phyloP scores from a whole-genome alignment of 2,329 filamentous ascomycete species.

The Zymoseptoria crescenta region DNA sequence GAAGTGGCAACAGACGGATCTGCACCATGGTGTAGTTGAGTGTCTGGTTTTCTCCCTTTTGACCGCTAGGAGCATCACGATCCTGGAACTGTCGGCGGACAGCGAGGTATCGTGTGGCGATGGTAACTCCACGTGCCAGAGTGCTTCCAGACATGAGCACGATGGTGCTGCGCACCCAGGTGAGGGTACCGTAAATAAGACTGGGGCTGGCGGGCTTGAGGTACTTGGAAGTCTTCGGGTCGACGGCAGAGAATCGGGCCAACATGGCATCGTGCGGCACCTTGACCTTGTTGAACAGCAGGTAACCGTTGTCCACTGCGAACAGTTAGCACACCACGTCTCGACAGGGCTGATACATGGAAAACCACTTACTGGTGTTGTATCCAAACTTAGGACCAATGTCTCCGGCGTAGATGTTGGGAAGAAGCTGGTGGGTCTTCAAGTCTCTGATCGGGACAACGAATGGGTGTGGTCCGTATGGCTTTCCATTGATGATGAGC shows the following conservation, averaged over 20 bases:
- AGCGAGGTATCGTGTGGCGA: slow-evolving; percentile 65
- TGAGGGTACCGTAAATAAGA: slow-evolving; percentile 67
- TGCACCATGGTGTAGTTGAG: slow-evolving; percentile 78
- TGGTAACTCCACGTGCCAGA: slow-evolving; percentile 68
- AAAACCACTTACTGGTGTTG: slow-evolving; percentile 22
- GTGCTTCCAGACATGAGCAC: slow-evolving; percentile 65
- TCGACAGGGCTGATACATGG: slow-evolving; percentile 10
- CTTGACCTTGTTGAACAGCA: slow-evolving; percentile 69
- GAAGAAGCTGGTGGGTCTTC: slow-evolving; percentile 60
- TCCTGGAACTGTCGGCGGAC: slow-evolving; percentile 74
- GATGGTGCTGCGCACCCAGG: slow-evolving; percentile 65
- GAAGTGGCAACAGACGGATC: slow-evolving; percentile 60
- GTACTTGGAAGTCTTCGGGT: slow-evolving; percentile 61
- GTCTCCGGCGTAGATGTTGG: slow-evolving; percentile 66
- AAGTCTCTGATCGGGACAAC: slow-evolving; percentile 66
- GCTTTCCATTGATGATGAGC: slow-evolving; percentile 59
- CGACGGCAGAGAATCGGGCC: slow-evolving; percentile 60
- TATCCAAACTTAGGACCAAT: slow-evolving; percentile 76
- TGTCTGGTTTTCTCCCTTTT: slow-evolving; percentile 62
- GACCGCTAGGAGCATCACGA: slow-evolving; percentile 53
- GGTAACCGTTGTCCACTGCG: slow-evolving; percentile 71
- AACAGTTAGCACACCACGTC: slow-evolving; percentile 38
- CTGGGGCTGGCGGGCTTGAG: slow-evolving; percentile 57
- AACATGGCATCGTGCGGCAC: slow-evolving; percentile 69
- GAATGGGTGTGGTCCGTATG: slow-evolving; percentile 68